Conservation (phyloP, 441 rosid genomes). For the Gossypium aridum region DNA sequence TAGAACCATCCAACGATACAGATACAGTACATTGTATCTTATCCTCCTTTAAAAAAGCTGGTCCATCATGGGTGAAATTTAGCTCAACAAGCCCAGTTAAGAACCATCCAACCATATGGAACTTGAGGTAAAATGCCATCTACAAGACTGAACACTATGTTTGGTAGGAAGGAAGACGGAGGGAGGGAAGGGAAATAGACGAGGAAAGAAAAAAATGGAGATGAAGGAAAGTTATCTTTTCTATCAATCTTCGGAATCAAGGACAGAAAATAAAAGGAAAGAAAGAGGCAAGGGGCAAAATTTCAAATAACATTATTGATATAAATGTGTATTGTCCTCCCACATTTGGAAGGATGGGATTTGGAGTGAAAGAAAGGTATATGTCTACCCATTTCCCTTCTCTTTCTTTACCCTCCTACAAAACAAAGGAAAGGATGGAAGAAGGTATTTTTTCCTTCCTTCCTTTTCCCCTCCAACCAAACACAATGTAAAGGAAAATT, state of each 20-base stretch:
- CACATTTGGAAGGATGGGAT: not conserved
- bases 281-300: not conserved
- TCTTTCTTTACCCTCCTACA: not conserved
- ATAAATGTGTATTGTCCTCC: not conserved
- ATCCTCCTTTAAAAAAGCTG: slow-evolving; percentile 1
- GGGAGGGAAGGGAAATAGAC: not conserved
- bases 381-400: not conserved
- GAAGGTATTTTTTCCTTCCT: not conserved
- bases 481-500: not conserved
- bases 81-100: not conserved
- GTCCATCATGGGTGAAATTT: not conserved
- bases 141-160: not conserved
- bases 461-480: not conserved
- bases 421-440: not conserved
- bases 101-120: not conserved
- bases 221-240: not conserved
- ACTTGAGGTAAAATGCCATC: not conserved
- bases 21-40: not conserved
- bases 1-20: not conserved
- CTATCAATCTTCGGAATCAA: not conserved
- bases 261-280: not conserved
- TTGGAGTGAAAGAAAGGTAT: not conserved
- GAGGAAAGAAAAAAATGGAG: not conserved
- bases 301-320: not conserved
- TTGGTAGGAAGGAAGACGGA: not conserved